A percentile compares a stretch with the other conserved stretches of the same genome.
Evolutionary conservation across 2,329 filamentous ascomycete genomes (phyloP).

Genomic region (Alternaria atra): DNA sequence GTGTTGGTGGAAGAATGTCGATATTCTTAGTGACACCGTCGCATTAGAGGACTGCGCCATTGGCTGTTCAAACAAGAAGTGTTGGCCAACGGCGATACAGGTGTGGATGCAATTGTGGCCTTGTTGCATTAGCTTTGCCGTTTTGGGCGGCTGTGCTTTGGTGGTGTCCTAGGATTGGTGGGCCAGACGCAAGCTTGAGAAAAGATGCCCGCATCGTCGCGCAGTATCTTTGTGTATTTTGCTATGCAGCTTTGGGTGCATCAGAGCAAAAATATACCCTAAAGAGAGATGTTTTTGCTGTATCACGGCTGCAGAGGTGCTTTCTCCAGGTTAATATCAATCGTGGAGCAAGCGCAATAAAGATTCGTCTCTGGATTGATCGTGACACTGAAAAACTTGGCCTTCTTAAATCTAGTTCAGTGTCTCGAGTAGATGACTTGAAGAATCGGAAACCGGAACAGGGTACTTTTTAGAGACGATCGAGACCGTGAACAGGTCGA

Average conservation of each 20-base stretch:
- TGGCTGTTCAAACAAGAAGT: background rate
- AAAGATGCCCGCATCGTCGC: constrained; percentile 7
- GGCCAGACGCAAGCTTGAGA: background rate
- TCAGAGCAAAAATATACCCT: background rate
- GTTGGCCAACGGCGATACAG: constrained; percentile 6
- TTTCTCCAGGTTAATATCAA: background rate
- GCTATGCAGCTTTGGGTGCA: background rate
- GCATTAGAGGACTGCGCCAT: constrained; percentile 11
- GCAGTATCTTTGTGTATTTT: constrained; percentile 8
- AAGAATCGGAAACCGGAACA: background rate
- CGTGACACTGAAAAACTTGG: background rate
- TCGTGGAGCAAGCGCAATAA: background rate
- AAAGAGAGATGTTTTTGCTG: background rate
- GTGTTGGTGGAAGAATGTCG: constrained; percentile 4
- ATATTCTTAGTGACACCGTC: constrained; percentile 14
- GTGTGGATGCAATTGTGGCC: constrained; percentile 12
- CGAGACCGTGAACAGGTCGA: constrained; percentile 1
- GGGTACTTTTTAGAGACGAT: background rate
- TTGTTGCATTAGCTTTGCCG: constrained; percentile 14
- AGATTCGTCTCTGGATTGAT: background rate
- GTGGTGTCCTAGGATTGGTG: background rate
- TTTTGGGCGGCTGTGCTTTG: constrained; percentile 4
- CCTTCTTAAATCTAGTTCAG: constrained; percentile 2
- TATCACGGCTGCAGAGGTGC: background rate
- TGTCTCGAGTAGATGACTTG: constrained; percentile 7